These are phyloP conservation scores for Cercophora scortea DNA, from an alignment of 495 filamentous ascomycete species.

Conservation along the genomic window DNA sequence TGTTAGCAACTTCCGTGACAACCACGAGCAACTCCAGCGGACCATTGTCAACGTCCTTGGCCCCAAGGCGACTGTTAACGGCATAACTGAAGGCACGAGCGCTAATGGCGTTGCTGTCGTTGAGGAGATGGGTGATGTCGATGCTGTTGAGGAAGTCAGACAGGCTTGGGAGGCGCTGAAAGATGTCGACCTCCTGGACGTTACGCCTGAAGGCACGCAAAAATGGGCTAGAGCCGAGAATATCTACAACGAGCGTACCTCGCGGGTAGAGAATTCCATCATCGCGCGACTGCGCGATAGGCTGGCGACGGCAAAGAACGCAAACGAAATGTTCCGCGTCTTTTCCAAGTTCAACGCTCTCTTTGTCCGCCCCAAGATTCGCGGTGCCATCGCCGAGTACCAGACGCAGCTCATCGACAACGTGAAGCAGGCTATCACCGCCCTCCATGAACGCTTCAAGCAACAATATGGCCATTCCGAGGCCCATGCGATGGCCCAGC, in stretches of 20 bases:
- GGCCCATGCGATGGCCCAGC: conserved; percentile 93
- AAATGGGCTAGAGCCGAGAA: conserved; percentile 89
- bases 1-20: conserved; percentile 85
- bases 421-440: conserved; percentile 89
- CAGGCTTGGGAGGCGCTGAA: conserved; percentile 89
- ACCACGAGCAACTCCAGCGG: conserved; percentile 92
- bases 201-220: conserved; percentile 77
- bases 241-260: conserved; percentile 92
- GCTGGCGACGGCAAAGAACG: conserved; percentile 87
- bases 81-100: conserved; percentile 38
- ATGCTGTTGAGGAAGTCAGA: conserved; percentile 93
- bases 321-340: conserved; percentile 98
- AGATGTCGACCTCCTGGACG: conserved; percentile 92
- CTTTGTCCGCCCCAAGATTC: conserved; percentile 94
- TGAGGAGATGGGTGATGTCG: conserved; percentile 93
- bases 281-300: conserved; percentile 91
- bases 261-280: conserved; percentile 96
- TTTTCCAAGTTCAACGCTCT: conserved; percentile 99
- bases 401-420: conserved; percentile 95
- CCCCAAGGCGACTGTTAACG: conserved; percentile 51
- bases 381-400: conserved; percentile 94
- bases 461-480: conserved; percentile 97
- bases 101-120: conserved; percentile 60
- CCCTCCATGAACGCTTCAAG: conserved; percentile 93
- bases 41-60: conserved; percentile 94